Evolutionary conservation across 164 flowering plant genomes (phyloP).

Genomic region (Umbellularia californica): DNA sequence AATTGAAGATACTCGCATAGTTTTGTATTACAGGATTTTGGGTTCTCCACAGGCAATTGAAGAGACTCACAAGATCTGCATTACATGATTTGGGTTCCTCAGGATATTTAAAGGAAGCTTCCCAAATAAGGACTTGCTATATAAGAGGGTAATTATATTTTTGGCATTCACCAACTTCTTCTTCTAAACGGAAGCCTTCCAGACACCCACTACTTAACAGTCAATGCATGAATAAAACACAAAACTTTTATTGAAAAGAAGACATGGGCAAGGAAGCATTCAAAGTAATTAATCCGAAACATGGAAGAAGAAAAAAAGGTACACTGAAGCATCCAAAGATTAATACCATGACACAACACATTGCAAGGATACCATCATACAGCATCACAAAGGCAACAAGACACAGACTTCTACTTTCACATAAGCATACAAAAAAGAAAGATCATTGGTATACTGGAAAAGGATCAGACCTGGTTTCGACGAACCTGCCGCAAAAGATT

Average conservation of each 20-base stretch:
- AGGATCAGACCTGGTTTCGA: constrained; percentile 68
- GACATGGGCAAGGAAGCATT: not conserved
- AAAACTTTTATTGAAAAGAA: not conserved
- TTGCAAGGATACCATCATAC: not conserved
- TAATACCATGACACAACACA: not conserved
- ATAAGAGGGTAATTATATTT: too few relatives aligned
- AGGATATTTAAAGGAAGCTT: too few relatives aligned
- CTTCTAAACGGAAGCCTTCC: too few relatives aligned
- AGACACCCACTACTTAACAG: too few relatives aligned
- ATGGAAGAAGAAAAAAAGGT: not conserved
- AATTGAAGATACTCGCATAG: not conserved
- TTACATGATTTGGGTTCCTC: too few relatives aligned
- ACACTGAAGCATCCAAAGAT: not conserved
- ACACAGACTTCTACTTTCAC: not conserved
- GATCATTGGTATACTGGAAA: not conserved
- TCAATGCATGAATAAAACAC: not conserved
- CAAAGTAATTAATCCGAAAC: not conserved
- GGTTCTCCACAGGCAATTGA: not conserved
- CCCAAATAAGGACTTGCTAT: too few relatives aligned
- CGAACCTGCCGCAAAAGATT: constrained; percentile 82
- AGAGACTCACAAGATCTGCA: not conserved
- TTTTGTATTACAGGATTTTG: too few relatives aligned
- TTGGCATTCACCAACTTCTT: too few relatives aligned
- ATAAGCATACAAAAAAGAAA: not conserved
- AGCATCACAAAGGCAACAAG: too few relatives aligned